Conservation (phyloP, 495 filamentous ascomycete species). For the Rhypophila decipiens region DNA sequence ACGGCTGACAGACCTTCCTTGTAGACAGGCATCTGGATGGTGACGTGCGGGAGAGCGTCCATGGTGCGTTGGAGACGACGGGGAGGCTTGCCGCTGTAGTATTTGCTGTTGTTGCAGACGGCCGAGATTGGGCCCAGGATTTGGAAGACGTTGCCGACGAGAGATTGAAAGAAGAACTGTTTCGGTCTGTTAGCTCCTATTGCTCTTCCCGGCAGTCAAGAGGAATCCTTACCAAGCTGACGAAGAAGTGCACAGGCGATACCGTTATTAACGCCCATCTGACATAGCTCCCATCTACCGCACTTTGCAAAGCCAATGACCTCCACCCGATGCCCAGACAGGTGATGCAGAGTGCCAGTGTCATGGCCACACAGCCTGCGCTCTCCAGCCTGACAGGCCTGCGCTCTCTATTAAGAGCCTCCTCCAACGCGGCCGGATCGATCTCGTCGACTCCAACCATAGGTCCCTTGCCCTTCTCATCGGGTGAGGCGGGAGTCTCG, state of each 20-base stretch:
- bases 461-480: constrained; percentile 23
- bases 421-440: constrained; percentile 18
- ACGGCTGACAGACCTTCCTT: constrained; percentile 61
- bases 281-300: constrained; percentile 42
- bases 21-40: constrained; percentile 71
- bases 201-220: too few relatives aligned
- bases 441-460: constrained; percentile 2
- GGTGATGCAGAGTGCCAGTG: constrained; percentile 42
- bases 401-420: constrained; percentile 25
- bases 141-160: constrained; percentile 51
- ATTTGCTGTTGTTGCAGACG: constrained; percentile 51
- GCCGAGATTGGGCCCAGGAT: constrained; percentile 54
- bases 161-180: constrained; percentile 56
- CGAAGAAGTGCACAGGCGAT: constrained; percentile 47
- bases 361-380: constrained; percentile 42
- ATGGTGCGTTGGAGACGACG: constrained; percentile 38
- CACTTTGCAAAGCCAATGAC: constrained; percentile 45
- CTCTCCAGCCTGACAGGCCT: constrained; percentile 46
- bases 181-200: background rate
- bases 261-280: constrained; percentile 43
- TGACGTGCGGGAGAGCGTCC: constrained; percentile 55
- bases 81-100: constrained; percentile 52
- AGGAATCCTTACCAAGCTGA: constrained; percentile 47
- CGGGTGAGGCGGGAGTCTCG: background rate
- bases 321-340: constrained; percentile 53